phyloP scores from a whole-genome alignment of 2,329 filamentous ascomycete species.

The Pseudocercospora crystallina region DNA sequence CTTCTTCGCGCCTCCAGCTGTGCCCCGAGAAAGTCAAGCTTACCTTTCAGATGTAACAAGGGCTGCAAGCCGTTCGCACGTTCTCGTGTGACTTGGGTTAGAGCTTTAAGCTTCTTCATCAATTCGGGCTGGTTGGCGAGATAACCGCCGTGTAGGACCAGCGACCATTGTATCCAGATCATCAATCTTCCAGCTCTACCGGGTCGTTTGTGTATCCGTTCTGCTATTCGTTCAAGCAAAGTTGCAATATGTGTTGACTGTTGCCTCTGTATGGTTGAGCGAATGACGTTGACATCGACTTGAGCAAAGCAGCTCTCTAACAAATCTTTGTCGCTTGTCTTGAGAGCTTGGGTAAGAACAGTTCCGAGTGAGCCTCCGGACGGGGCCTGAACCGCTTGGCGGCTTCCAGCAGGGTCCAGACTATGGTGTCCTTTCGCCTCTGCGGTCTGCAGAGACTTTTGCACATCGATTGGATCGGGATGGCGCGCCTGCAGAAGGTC shows the following conservation, averaged over 20 bases:
- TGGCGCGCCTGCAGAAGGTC: conserved; percentile 73
- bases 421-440: conserved; percentile 39
- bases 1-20: conserved; percentile 79
- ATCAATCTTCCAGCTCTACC: conserved; percentile 88
- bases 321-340: conserved; percentile 84
- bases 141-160: conserved; percentile 88
- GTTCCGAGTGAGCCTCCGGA: conserved; percentile 78
- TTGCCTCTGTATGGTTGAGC: conserved; percentile 84
- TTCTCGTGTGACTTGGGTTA: conserved; percentile 86
- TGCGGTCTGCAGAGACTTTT: conserved; percentile 48
- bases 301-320: conserved; percentile 90
- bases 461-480: conserved; percentile 73
- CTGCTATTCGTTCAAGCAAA: conserved; percentile 80
- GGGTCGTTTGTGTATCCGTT: conserved; percentile 80
- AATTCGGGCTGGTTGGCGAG: conserved; percentile 83
- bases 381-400: conserved; percentile 7
- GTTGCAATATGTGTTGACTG: conserved; percentile 78
- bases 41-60: conserved; percentile 85
- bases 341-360: conserved; percentile 88
- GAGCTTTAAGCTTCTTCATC: conserved; percentile 70
- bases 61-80: conserved; percentile 78
- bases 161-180: conserved; percentile 93
- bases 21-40: conserved; percentile 88
- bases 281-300: conserved; percentile 72
- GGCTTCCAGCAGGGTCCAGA: conserved; percentile 47